A percentile compares a stretch with the other conserved stretches of the same genome.
Conservation (phyloP, 1,284 basidiomycete species). For the Trichosporon ovoides region DNA sequence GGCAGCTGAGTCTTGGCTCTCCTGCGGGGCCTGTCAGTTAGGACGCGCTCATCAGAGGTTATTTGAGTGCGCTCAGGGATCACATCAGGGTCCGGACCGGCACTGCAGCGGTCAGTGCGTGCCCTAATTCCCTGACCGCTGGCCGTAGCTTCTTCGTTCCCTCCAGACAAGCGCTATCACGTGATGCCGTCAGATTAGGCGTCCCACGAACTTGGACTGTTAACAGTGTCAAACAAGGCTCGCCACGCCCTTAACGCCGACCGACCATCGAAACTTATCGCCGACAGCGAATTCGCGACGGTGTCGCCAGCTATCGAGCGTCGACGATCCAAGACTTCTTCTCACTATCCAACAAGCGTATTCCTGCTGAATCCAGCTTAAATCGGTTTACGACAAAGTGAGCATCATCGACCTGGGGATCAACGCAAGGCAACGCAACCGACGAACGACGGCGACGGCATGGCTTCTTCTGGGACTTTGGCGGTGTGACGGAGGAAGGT, state of each 20-base stretch:
- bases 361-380: slow-evolving; percentile 47
- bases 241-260: neutral
- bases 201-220: too few relatives aligned
- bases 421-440: neutral
- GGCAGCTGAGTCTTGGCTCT: too few relatives aligned
- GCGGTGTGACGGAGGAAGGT: neutral
- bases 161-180: too few relatives aligned
- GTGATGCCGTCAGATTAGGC: too few relatives aligned
- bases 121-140: too few relatives aligned
- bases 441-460: neutral
- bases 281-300: neutral
- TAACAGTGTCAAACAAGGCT: too few relatives aligned
- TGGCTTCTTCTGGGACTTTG: neutral
- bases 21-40: too few relatives aligned
- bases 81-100: too few relatives aligned
- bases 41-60: too few relatives aligned
- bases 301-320: neutral
- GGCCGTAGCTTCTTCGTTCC: too few relatives aligned
- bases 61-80: too few relatives aligned
- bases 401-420: slow-evolving; percentile 7
- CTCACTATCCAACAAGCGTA: slow-evolving; percentile 34
- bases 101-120: too few relatives aligned
- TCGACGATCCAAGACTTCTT: neutral
- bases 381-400: slow-evolving; percentile 46
- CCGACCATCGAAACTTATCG: neutral